phyloP scores from a whole-genome alignment of 73 alveolate genomes.

The Chromera velia region DNA sequence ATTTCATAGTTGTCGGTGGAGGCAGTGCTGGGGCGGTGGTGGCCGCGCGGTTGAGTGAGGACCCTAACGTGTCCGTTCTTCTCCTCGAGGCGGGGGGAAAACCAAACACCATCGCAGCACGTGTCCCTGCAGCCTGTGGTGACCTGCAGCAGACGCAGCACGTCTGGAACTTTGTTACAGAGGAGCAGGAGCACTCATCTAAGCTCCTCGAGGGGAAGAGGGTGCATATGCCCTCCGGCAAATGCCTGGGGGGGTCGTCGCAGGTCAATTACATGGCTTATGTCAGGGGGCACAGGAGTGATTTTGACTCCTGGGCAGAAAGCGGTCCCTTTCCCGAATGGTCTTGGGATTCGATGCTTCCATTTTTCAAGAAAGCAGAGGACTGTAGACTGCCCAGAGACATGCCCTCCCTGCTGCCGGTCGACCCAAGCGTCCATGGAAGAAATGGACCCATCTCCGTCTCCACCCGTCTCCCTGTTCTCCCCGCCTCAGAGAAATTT shows the following conservation, averaged over 20 bases:
- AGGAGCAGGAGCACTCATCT: neutral
- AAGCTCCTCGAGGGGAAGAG: slow-evolving; percentile 6
- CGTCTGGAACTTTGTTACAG: neutral
- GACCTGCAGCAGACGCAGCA: too few relatives aligned
- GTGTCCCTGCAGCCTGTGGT: too few relatives aligned
- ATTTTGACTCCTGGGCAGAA: slow-evolving; percentile 33
- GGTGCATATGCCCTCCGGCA: neutral
- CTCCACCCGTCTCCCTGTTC: too few relatives aligned
- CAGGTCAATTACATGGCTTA: slow-evolving; percentile 33
- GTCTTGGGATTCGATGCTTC: slow-evolving; percentile 32
- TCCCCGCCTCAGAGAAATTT: too few relatives aligned
- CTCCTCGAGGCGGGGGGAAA: slow-evolving; percentile 27
- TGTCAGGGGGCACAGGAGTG: slow-evolving; percentile 27
- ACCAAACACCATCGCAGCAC: too few relatives aligned
- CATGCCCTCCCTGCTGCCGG: neutral
- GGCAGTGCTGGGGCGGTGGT: slow-evolving; percentile 33
- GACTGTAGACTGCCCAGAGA: too few relatives aligned
- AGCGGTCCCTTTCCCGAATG: slow-evolving; percentile 10
- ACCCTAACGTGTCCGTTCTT: slow-evolving; percentile 3
- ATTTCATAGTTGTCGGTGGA: slow-evolving; percentile 20
- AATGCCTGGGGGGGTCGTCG: slow-evolving; percentile 29
- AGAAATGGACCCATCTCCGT: slow-evolving; percentile 27
- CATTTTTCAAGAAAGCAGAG: slow-evolving; percentile 15
- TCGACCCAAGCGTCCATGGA: slow-evolving; percentile 7
- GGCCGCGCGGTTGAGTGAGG: slow-evolving; percentile 22